Evolutionary conservation across 192 early-diverging fungal species (phyloP), one percentile per base, ranked within the genome.

Genomic region (Podila epicladia): DNA sequence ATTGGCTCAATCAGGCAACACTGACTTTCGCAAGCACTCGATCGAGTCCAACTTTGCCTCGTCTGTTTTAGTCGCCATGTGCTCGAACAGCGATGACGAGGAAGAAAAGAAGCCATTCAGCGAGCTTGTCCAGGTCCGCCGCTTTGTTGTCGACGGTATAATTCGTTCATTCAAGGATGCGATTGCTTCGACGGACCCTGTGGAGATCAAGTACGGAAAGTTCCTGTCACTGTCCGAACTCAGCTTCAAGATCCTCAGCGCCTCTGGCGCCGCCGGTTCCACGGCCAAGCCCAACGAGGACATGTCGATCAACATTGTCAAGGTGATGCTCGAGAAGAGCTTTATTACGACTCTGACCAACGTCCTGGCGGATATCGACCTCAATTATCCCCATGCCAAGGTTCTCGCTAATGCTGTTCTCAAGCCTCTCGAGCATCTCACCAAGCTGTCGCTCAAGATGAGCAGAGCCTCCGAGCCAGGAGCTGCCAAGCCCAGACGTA

Each of bases 291-390:
- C 82, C 5, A 86, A 73, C 24, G 90, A 93, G n/a, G 91, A 93
- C 48, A 83, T 82, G 3, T 85, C 87, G 4, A 67, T 90, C 26
- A 85, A 88, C 13, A 87, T 94, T 38, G 91, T 90, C 17, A 90
- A 89, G 45, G 86, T 93, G 57, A 95, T 99, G 91, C 84, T 99
- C 29, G 97, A 98, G 41, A 97, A 96, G 60, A 90, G 92, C 9
- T 94, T 95, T 71, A 93, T 97, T 0, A 88, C 85, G 45, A 83
- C 93, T 3, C 75, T 99, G 31, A 96, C 96, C 7, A 90, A 87
- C 41, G 89, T 94, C 3, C 82, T 96, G 24, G 91, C 89, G 38
- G 94, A 96, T 64, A 86, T 99, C 41, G 97, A 99, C 74, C 83
- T 96, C 37, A 94, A 97, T 74, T 95, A 98, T 73, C 98, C 98